Base-by-base conservation (phyloP, 2,329 filamentous ascomycete genomes). In the Ceratocystis lukuohia region DNA sequence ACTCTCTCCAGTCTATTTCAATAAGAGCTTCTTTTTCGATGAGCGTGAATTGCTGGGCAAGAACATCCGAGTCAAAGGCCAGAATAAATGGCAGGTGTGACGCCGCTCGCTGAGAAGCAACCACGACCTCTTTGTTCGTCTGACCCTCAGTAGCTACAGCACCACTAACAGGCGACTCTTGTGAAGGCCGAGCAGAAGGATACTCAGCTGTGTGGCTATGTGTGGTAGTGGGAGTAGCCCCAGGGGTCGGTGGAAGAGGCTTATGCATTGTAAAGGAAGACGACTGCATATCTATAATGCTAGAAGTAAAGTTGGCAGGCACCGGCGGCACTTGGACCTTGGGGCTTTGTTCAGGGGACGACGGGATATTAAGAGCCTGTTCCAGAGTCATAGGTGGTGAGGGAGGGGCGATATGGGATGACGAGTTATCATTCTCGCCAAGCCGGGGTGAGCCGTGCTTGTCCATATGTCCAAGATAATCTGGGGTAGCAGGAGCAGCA, bases 1-100 rank as follows among this genome's bases (percentile, higher is more conserved):
- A 79, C 70, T 94, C 89, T 73, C 88, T 91, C 89, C 89, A 94
- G 75, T 93, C 89, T 69, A 94, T 88, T 74, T 93, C 89, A 70
- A 91, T 89, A 25, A 94, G 78, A 0, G 89, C 89, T 72, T 93
- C 89, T 74, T 93, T 92, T 72, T 94, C 89, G 61, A 94, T 89
- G 44, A 94, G 80, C 0, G 89, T 93, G 70, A 94, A 89, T 71
- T 94, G 89, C 74, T 92, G 87, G 2, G 89, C 89, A 30, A 94
- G 80, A 2, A 87, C 78, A 70, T 90, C 85, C 5, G 89, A 91
- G 71, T 91, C 88, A 70, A 91, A 92, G 0, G 88, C 88, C 28
- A 94, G 79, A 66, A 91, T 86, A 74, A 94, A 94, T 0, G 89
- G 89, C 45, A 93, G 75, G 74, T 94, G 89, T 3, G 80, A 80